Percentiles rank a stretch among this genome's conserved stretches.
Conservation (phyloP, 352 stramenopile species). For the Phytophthora sp. region DNA sequence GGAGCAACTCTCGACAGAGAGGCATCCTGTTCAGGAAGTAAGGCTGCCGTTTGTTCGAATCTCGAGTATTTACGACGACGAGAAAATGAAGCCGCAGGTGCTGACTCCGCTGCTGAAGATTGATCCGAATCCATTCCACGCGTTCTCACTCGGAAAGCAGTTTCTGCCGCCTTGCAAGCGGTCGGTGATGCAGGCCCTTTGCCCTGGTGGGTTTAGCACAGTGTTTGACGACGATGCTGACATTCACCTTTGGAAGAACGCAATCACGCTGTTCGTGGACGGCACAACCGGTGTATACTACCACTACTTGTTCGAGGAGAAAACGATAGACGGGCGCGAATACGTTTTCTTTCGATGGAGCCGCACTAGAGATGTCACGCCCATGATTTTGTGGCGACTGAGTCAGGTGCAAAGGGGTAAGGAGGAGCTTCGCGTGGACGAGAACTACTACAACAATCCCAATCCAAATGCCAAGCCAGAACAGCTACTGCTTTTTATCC, state of each 20-base stretch:
- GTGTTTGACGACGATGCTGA: constrained; percentile 42
- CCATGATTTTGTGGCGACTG: constrained; percentile 19
- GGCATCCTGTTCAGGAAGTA: constrained; percentile 15
- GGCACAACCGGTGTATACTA: constrained; percentile 14
- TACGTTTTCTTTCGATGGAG: constrained; percentile 30
- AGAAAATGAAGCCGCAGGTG: constrained; percentile 3
- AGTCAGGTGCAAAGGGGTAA: constrained; percentile 22
- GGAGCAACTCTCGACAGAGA: background rate
- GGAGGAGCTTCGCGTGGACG: constrained; percentile 14
- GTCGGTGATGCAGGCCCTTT: constrained; percentile 55
- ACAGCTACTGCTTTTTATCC: constrained; percentile 30
- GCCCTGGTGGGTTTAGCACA: constrained; percentile 31
- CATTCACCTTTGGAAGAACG: constrained; percentile 62
- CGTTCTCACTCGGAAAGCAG: constrained; percentile 56
- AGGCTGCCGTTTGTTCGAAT: constrained; percentile 28
- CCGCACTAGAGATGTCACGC: constrained; percentile 18
- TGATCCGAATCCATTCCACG: constrained; percentile 51
- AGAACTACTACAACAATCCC: constrained; percentile 15
- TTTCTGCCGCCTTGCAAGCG: constrained; percentile 59
- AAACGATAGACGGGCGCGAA: background rate
- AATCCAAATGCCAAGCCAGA: constrained; percentile 1
- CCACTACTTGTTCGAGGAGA: constrained; percentile 28
- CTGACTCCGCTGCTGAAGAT: constrained; percentile 36
- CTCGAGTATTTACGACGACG: background rate
- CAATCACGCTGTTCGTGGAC: constrained; percentile 33